Base-by-base conservation (phyloP, 331 rosid species). In the Quercus lobata region DNA sequence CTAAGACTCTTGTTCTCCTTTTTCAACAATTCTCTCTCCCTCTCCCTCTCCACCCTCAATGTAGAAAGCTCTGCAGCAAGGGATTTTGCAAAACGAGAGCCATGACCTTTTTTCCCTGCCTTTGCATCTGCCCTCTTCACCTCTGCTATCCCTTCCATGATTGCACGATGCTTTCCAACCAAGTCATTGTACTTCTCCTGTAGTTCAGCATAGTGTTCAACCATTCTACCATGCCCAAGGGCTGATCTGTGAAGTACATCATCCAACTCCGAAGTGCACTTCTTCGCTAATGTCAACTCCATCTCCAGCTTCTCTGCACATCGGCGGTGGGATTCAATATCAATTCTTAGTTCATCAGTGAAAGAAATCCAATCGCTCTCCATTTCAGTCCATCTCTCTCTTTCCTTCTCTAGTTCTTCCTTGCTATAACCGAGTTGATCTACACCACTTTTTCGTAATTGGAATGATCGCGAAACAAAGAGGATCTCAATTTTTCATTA, bases 311-410 rank as follows among this genome's bases (percentile, higher is more conserved):
- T 90, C 83, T 96, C 97, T 24, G 92, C 95, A 8, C 87, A 86
- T 57, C 79, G 76, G 4, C 99, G 94, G 77, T 69, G 86, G 54
- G 93, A 80, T 71, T 90, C 97, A 46, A 96, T 87, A 73, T 96
- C 98, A 76, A 96, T 86, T 79, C 98, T 86, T 66, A 96, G 87
- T 78, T 93, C 99, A 77, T 96, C 99, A 7, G 99, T 96, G 60
- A 96, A 85, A 68, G 93, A 93, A 81, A 96, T 93, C 99, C 99
- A 93, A 69, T 96, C 98, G 35, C 99, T 91, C 87, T 96, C 99
- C 97, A 90, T 92, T 87, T 96, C 99, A n/a, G 93, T 96, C 99
- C 99, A 96, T 81, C 93, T 86, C 77, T 93, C 73, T 78, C 98
- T 87, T 85, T 93, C 99, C 66, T 62, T 87, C 77, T 91, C 97